Evolutionary conservation across 148 eudicot genomes (phyloP).

Genomic region (Silene uniflora): DNA sequence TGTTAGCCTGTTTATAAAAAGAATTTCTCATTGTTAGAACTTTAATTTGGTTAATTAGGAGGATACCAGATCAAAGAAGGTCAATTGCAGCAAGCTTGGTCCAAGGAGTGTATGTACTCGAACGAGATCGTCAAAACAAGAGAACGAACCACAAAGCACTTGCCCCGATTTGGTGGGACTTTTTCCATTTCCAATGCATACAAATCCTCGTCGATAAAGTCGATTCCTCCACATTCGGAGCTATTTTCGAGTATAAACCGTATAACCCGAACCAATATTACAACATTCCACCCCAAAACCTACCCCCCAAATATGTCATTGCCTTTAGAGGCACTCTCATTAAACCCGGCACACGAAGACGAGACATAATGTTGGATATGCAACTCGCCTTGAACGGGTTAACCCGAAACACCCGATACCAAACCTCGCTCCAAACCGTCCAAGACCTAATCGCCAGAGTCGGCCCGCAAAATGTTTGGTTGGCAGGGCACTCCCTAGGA

Average conservation of each 20-base stretch:
- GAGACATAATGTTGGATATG: conserved; percentile 48
- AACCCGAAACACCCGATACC: conserved; percentile 40
- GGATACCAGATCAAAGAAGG: conserved; percentile 36
- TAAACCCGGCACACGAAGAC: conserved; percentile 33
- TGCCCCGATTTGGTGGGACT: conserved; percentile 77
- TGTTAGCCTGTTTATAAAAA: no score
- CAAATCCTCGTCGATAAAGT: conserved; percentile 38
- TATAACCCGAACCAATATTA: conserved; percentile 8
- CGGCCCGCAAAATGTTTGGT: conserved; percentile 43
- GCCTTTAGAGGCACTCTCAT: conserved; percentile 72
- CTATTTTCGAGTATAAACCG: conserved; percentile 44
- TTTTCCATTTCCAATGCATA: conserved; percentile 40
- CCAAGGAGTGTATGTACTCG: conserved; percentile 65
- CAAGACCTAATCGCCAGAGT: neutral
- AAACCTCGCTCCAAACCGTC: conserved; percentile 30
- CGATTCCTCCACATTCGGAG: conserved; percentile 57
- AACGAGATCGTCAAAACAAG: conserved; percentile 54
- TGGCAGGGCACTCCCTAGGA: conserved; percentile 80
- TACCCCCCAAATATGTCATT: conserved; percentile 55
- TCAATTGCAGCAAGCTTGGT: conserved; percentile 30
- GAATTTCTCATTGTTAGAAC: no score
- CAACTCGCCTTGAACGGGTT: conserved; percentile 37
- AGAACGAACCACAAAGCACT: conserved; percentile 42
- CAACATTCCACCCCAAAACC: conserved; percentile 6
- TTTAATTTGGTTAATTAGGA: conserved; percentile 31